phyloP scores from a whole-genome alignment of 2,329 filamentous ascomycete species.

The Fusarium begoniae region DNA sequence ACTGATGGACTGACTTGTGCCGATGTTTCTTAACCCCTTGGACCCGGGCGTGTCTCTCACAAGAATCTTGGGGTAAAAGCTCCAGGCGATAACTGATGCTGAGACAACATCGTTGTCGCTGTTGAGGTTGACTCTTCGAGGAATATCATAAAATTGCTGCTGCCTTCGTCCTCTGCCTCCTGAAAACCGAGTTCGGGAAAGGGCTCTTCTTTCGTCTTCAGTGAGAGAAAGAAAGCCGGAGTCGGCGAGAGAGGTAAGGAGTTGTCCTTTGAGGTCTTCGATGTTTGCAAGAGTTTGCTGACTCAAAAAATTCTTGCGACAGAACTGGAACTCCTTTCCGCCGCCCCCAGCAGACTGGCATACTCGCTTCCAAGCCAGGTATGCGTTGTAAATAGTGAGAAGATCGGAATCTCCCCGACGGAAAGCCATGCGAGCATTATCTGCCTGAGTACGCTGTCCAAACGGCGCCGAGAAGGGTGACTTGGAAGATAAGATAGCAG shows the following conservation, averaged over 20 bases:
- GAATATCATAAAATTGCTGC: conserved; percentile 83
- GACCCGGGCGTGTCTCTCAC: conserved; percentile 73
- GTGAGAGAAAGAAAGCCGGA: conserved; percentile 83
- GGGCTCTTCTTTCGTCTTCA: conserved; percentile 72
- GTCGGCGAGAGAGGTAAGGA: conserved; percentile 85
- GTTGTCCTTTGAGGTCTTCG: conserved; percentile 93
- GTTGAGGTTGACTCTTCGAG: conserved; percentile 76
- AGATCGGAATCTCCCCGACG: conserved; percentile 90
- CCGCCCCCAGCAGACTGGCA: conserved; percentile 71
- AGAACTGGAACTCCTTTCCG: conserved; percentile 86
- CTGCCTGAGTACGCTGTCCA: conserved; percentile 82
- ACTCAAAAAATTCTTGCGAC: conserved; percentile 92
- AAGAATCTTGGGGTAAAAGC: conserved; percentile 94
- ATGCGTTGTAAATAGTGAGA: conserved; percentile 93
- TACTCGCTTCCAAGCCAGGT: conserved; percentile 85
- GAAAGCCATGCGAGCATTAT: conserved; percentile 81
- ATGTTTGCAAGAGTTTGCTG: conserved; percentile 90
- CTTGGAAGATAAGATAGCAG: conserved; percentile 93
- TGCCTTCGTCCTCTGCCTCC: conserved; percentile 65
- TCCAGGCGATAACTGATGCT: conserved; percentile 87
- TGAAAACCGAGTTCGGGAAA: conserved; percentile 73
- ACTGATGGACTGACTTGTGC: conserved; percentile 90
- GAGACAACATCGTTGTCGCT: conserved; percentile 83
- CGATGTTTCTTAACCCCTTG: conserved; percentile 89
- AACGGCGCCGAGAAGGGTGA: conserved; percentile 91